Evolutionary conservation across 2,329 filamentous ascomycete species (phyloP).

Genomic region (Aspergillus sergii): DNA sequence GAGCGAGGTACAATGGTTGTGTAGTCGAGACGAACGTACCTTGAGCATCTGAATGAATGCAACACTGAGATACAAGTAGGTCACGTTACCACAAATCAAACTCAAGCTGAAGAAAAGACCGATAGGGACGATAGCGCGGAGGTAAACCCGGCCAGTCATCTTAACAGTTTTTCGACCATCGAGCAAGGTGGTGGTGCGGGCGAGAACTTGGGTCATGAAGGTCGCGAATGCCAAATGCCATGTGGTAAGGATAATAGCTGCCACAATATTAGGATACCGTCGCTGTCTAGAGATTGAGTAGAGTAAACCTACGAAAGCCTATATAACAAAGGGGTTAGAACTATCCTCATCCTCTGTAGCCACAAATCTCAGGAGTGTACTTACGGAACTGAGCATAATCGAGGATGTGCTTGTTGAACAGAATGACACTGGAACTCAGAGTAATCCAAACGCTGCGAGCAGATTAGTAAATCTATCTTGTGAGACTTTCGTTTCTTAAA

Average conservation of each 20-base stretch:
- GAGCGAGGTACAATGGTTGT: slow-evolving; percentile 7
- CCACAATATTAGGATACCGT: slow-evolving; percentile 5
- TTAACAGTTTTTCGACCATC: slow-evolving; percentile 95
- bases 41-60: slow-evolving; percentile 99
- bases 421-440: slow-evolving; percentile 89
- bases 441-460: slow-evolving; percentile 79
- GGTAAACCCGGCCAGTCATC: slow-evolving; percentile 93
- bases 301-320: slow-evolving; percentile 49
- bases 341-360: not conserved
- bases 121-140: slow-evolving; percentile 91
- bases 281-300: not conserved
- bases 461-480: slow-evolving; percentile 19
- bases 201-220: slow-evolving; percentile 89
- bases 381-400: slow-evolving; percentile 81
- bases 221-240: slow-evolving; percentile 95
- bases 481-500: not conserved
- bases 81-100: slow-evolving; percentile 93
- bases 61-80: slow-evolving; percentile 90
- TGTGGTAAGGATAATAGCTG: slow-evolving; percentile 74
- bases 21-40: slow-evolving; percentile 53
- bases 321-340: slow-evolving; percentile 12
- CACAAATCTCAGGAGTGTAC: slow-evolving; percentile 30
- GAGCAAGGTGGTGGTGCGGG: slow-evolving; percentile 83
- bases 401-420: slow-evolving; percentile 99
- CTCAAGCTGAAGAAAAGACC: slow-evolving; percentile 94